Conservation (phyloP, 1,284 basidiomycete genomes). For the Hortiboletus rubellus region DNA sequence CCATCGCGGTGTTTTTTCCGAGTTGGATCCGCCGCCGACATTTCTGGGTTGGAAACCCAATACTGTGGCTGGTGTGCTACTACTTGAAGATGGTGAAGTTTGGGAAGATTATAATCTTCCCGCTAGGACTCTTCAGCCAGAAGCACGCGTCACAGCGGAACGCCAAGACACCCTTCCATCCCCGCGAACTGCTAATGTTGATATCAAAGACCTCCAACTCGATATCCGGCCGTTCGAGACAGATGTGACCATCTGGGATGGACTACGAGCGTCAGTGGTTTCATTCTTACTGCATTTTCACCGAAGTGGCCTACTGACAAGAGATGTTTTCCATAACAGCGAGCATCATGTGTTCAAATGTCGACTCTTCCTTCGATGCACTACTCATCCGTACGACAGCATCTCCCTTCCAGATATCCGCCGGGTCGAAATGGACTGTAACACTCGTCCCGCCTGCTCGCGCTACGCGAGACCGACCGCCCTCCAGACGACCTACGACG, state of each 20-base stretch:
- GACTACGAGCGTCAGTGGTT: conserved; percentile 18
- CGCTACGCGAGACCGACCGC: conserved; percentile 3
- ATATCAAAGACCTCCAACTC: conserved; percentile 17
- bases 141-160: neutral
- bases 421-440: conserved; percentile 25
- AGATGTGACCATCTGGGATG: conserved; percentile 31
- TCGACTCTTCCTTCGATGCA: conserved; percentile 26
- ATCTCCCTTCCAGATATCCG: conserved; percentile 11
- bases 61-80: neutral
- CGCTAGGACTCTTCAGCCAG: neutral
- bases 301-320: neutral
- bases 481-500: conserved; percentile 19
- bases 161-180: neutral
- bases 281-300: neutral
- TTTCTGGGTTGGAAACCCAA: neutral
- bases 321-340: conserved; percentile 7
- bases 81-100: neutral
- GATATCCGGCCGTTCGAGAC: conserved; percentile 11
- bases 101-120: neutral
- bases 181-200: neutral
- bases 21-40: neutral
- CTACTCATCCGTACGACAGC: conserved; percentile 9
- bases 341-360: conserved; percentile 23
- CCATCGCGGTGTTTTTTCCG: conserved; percentile 1
- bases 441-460: conserved; percentile 12